A percentile compares a stretch with the other conserved stretches of the same genome.
These are phyloP conservation scores for Neobulgaria alba DNA, from an alignment of 2,329 filamentous ascomycete species.

Conservation along the genomic window DNA sequence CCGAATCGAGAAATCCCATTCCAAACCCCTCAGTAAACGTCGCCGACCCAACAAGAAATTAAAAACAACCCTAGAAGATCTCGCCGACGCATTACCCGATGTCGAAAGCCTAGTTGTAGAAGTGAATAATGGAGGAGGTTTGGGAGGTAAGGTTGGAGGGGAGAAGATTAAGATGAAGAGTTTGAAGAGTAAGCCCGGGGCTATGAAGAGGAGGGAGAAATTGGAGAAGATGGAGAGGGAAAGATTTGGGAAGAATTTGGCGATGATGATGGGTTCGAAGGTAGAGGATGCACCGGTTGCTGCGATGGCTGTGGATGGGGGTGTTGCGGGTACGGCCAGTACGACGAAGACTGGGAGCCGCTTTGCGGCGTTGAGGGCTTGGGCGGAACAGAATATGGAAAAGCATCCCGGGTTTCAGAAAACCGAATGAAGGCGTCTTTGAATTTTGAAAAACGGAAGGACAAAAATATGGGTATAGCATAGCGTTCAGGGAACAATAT, in stretches of 20 bases:
- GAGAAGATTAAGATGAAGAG: constrained; percentile 69
- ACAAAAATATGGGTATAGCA: too few relatives aligned
- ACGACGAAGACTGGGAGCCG: constrained; percentile 36
- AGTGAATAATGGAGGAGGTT: constrained; percentile 24
- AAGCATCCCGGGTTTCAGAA: constrained; percentile 66
- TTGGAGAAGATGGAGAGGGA: constrained; percentile 74
- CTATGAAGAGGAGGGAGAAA: constrained; percentile 74
- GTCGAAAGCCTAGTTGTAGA: constrained; percentile 32
- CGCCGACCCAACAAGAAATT: constrained; percentile 70
- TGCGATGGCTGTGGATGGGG: constrained; percentile 12
- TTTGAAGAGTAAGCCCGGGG: constrained; percentile 65
- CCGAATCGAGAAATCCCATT: constrained; percentile 56
- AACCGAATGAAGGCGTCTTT: too few relatives aligned
- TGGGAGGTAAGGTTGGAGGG: constrained; percentile 40
- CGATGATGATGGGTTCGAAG: constrained; percentile 42
- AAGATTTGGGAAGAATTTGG: constrained; percentile 77
- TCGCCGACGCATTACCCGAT: constrained; percentile 71
- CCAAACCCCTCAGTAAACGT: constrained; percentile 52
- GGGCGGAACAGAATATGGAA: constrained; percentile 83
- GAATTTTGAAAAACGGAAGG: too few relatives aligned
- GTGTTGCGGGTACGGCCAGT: constrained; percentile 2
- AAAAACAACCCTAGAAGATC: constrained; percentile 61
- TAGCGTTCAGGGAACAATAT: too few relatives aligned
- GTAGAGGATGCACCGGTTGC: not conserved
- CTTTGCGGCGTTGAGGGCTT: constrained; percentile 75